Base-by-base conservation (phyloP, 352 stramenopile species). In the Pythium sp. region DNA sequence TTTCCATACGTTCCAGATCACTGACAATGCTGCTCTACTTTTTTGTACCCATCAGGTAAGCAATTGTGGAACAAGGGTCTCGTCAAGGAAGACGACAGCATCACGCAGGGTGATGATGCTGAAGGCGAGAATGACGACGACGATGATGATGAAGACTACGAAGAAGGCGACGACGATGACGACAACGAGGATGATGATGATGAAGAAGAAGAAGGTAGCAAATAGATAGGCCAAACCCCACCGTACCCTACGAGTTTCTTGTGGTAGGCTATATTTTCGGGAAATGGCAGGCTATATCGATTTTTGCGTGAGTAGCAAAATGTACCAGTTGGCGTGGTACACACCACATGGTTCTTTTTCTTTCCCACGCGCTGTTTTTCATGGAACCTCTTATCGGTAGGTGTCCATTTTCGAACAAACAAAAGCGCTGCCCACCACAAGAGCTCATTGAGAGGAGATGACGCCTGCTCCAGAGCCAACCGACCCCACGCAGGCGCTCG, bases 41-140 rank as follows among this genome's bases (percentile, higher is more conserved):
- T 68, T 22, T 62, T 62, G n/a, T 62, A 22, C 18, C 36, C 43
- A 43, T 7, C 54, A 89, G 83, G 83, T 58, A 82, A 80, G 47
- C 74, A 83, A 69, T 73, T 94, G 24, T 95, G 85, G 86, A 82
- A 72, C 49, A 87, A 78, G 57, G 88, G 87, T 65, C 69, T 92
- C n/a, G 84, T 87, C 32, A 89, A 89, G 32, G 84, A 91, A 46
- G 85, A 91, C 54, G 73, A 73, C 22, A 77, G 71, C 11, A 74
- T 75, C 5, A 72, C 72, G 14, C 79, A 75, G 3, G 77, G 76
- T 3, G 78, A 71, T 0, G 79, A 89, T 15, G 84, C 71, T 6
- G 78, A 86, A 15, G 80, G 70, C 2, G 74, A 85, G 18, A 74
- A 80, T 15, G 76, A 76, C 30, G 82, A 86, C 9, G 75, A 80